Conservation (phyloP, 192 early-diverging fungal genomes). For the Backusella psychrophila region DNA sequence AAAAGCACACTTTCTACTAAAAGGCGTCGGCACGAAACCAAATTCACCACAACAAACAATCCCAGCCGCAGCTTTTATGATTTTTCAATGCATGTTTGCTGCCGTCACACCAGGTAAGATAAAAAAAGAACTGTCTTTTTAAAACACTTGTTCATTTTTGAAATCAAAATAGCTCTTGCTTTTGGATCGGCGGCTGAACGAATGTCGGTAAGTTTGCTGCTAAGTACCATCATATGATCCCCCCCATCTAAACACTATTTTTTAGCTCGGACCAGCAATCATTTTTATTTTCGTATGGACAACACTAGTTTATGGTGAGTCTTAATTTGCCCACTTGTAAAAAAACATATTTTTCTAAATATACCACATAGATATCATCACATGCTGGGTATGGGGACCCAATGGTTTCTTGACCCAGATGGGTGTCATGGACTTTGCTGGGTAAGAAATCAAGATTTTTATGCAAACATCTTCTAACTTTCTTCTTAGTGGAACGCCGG, state of each 20-base stretch:
- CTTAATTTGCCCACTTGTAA: background rate
- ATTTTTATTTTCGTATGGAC: conserved; percentile 37
- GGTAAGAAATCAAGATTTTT: conserved; percentile 14
- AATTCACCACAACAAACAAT: conserved; percentile 57
- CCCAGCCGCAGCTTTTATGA: conserved; percentile 60
- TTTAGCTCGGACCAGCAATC: conserved; percentile 31
- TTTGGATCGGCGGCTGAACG: conserved; percentile 35
- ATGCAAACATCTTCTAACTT: background rate
- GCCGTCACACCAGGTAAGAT: conserved; percentile 42
- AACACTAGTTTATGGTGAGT: conserved; percentile 32
- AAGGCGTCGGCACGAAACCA: conserved; percentile 52
- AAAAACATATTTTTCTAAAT: background rate
- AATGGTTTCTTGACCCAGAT: conserved; percentile 76
- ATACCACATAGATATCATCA: conserved; percentile 51
- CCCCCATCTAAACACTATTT: background rate
- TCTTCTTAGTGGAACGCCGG: conserved; percentile 64
- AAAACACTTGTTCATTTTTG: background rate
- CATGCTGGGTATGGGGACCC: conserved; percentile 82
- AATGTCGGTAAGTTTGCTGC: conserved; percentile 24
- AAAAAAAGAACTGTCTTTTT: background rate
- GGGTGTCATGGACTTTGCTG: conserved; percentile 87
- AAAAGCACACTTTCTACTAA: conserved; percentile 53
- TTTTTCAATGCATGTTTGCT: conserved; percentile 85
- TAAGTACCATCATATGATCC: background rate
- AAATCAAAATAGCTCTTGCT: conserved; percentile 20